Percentiles rank a stretch among this genome's conserved stretches.
These are phyloP conservation scores for Bipolaris zeicola DNA, from an alignment of 2,329 filamentous ascomycete species.

Conservation along the genomic window DNA sequence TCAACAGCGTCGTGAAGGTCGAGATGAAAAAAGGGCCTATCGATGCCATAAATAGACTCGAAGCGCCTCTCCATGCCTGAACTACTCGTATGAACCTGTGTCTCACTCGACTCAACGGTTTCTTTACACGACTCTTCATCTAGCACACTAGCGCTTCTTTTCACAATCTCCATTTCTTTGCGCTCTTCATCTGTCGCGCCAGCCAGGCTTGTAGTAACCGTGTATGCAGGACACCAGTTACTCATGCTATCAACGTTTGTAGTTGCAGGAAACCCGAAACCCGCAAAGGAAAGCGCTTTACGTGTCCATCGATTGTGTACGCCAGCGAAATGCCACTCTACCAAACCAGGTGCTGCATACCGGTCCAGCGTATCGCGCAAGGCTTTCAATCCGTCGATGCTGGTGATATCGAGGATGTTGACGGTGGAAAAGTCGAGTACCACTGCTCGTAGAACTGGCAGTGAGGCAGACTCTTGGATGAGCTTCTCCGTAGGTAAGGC, in stretches of 20 bases:
- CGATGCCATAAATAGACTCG: conserved; percentile 26
- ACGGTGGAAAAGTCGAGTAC: conserved; percentile 63
- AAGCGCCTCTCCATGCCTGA: neutral
- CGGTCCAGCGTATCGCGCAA: conserved; percentile 60
- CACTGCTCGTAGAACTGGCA: conserved; percentile 60
- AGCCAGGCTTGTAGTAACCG: conserved; percentile 20
- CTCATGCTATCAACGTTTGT: conserved; percentile 9
- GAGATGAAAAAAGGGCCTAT: conserved; percentile 38
- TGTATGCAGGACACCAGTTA: conserved; percentile 34
- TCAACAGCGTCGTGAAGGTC: conserved; percentile 40
- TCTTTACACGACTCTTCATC: conserved; percentile 19
- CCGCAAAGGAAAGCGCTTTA: conserved; percentile 60
- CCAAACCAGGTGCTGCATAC: conserved; percentile 50
- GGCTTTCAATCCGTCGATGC: conserved; percentile 61
- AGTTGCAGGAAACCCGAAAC: conserved; percentile 56
- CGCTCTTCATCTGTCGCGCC: conserved; percentile 26
- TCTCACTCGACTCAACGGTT: neutral
- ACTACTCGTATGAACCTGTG: neutral
- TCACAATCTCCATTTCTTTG: conserved; percentile 11
- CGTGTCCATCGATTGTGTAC: conserved; percentile 63
- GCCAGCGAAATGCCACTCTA: conserved; percentile 56
- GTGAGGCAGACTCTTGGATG: conserved; percentile 18
- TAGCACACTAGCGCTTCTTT: neutral
- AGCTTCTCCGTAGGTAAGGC: conserved; percentile 41
- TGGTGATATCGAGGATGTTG: conserved; percentile 62